Conservation (phyloP, 2,329 filamentous ascomycete genomes). For the Camillea tinctor region DNA sequence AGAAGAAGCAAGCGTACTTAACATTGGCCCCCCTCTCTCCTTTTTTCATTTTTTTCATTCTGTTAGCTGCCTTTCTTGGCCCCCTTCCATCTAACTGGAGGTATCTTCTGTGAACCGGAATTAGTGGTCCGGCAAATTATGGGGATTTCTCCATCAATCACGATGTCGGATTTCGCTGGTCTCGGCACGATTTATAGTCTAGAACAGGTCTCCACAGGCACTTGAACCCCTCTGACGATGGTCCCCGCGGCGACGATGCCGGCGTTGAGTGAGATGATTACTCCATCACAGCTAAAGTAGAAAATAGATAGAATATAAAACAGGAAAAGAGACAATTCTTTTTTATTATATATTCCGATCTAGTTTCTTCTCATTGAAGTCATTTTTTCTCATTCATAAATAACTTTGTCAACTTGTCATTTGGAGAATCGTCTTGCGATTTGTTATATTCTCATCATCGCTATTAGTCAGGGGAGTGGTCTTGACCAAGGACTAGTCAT, state of each 20-base stretch:
- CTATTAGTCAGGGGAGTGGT: background rate
- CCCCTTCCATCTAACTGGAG: background rate
- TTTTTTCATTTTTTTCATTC: background rate
- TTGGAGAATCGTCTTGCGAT: background rate
- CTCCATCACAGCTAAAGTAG: background rate
- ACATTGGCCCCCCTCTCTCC: no score
- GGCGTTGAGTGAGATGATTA: background rate
- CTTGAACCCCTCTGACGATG: background rate
- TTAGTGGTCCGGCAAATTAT: background rate
- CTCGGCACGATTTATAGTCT: background rate
- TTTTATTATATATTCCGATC: background rate
- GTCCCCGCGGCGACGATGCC: background rate
- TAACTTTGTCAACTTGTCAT: no score
- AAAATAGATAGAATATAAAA: background rate
- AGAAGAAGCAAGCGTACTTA: no score
- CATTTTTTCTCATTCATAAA: background rate
- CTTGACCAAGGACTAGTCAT: background rate
- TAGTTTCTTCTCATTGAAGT: background rate
- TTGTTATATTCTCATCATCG: background rate
- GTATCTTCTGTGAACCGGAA: background rate
- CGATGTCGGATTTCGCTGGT: conserved; percentile 1
- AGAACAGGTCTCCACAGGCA: background rate
- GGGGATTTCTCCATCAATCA: conserved; percentile 21
- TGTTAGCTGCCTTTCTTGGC: background rate
- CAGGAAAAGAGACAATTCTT: background rate